These are phyloP conservation scores for Dactylis glomerata DNA, from an alignment of 176 grass and related monocot genomes.

Conservation along the genomic window DNA sequence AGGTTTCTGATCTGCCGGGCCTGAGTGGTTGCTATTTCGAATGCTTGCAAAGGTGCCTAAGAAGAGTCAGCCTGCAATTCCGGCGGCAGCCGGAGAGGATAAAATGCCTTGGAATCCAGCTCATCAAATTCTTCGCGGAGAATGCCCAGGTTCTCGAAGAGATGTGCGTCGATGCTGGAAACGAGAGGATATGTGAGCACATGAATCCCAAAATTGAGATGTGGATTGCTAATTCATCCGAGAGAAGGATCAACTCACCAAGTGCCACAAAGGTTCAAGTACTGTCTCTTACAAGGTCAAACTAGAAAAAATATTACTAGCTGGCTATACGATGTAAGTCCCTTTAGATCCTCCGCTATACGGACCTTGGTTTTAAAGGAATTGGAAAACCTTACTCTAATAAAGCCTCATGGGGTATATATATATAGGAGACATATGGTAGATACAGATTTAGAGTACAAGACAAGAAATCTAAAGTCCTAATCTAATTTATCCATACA, in stretches of 20 bases:
- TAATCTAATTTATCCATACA: too few species aligned
- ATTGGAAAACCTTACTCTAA: too few species aligned
- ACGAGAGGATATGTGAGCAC: not conserved
- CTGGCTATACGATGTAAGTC: too few species aligned
- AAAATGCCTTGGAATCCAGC: not conserved
- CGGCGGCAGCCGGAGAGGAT: too few species aligned
- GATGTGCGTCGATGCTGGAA: not conserved
- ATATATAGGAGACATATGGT: too few species aligned
- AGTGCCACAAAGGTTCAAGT: not conserved
- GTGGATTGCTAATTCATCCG: not conserved
- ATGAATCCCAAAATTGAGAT: not conserved
- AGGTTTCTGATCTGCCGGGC: not conserved
- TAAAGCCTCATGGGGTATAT: too few species aligned
- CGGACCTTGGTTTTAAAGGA: too few species aligned
- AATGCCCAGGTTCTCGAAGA: not conserved
- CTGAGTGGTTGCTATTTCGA: not conserved
- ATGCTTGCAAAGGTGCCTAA: not conserved
- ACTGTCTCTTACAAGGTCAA: not conserved
- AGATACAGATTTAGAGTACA: too few species aligned
- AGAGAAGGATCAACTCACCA: not conserved
- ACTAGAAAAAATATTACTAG: too few species aligned
- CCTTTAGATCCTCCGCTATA: too few species aligned
- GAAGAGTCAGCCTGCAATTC: not conserved
- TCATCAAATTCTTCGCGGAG: constrained; percentile 2
- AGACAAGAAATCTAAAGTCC: too few species aligned